Base-by-base conservation (phyloP, 2,329 filamentous ascomycete species). In the Cladophialophora bantiana region DNA sequence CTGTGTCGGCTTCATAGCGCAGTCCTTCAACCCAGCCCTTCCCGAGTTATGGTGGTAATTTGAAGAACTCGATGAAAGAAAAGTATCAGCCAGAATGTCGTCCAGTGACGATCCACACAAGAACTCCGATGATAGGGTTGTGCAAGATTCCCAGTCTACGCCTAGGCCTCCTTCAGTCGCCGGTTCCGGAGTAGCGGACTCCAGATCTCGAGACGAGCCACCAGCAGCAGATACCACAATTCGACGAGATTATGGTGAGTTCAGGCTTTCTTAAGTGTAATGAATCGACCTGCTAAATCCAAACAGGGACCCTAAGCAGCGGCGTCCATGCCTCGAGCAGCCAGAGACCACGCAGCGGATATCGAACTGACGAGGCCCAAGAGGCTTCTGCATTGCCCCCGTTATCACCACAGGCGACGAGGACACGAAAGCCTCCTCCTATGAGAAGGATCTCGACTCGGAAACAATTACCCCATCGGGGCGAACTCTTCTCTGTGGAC, bases 401-500 rank as follows among this genome's bases (percentile, higher is more conserved):
- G 61, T 74, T 82, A 74, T 73, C 73, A 31, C 73, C 78, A 7
- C 71, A 76, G 40, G 71, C 71, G 50, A 54, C 71, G 3, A 78
- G 85, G 70, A 83, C 88, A 13, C 89, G 87, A 76, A 96, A 94
- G 77, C 93, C 93, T 18, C 80, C 86, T 10, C 86, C 94, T 78
- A 78, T 54, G 48, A 89, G 92, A 72, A 89, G 93, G 68, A 84
- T 89, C 65, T 94, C 92, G 1, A 93, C 92, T 31, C 52, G 48
- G 48, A 78, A 81, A 59, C 84, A 88, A 74, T 88, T 88, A 48
- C 93, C 93, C 2, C 88, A 94, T 76, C 90, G 92, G 62, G 92
- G 94, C 35, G 91, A 91, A 69, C 85, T 94, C 67, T 98, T 96
- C 80, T 97, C 94, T 0, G 92, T 92, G 56, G 94, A 98, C 76